Base-by-base conservation (phyloP, 225 moss, liverwort and hornwort species). In the Antitrichia curtipendula region DNA sequence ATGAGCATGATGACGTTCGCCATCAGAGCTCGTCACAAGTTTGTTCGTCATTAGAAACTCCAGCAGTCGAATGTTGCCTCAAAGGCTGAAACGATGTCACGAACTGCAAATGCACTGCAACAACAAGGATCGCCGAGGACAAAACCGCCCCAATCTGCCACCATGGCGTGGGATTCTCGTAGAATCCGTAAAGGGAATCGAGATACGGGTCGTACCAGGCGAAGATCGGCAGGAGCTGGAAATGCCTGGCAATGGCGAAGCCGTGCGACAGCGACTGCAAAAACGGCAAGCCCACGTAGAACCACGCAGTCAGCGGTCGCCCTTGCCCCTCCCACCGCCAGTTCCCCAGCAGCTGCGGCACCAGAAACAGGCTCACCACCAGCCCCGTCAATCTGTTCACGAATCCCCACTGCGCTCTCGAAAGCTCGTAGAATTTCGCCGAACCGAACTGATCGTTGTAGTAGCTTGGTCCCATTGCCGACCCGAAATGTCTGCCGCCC, bases 311-410 rank as follows among this genome's bases (percentile, higher is more conserved):
- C 85, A 91, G 16, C 5, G 85, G 89, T 3, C 87, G 87, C 56
- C 91, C 82, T 27, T 77, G 89, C 50, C 82, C 31, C 19, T 85
- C 64, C 91, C 89, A 91, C 47, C 52, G 62, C 81, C 12, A 41
- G 84, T 91, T 91, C 49, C 89, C 85, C 70, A 91, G 20, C 43
- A 91, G 19, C 82, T 90, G 89, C 59, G 91, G 91, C 81, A 89
- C 77, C 63, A 91, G 78, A 52, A 91, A 91, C 6, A 89, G 32
- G 81, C 72, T 89, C 76, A 91, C 84, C 79, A 70, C 59, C 76
- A 91, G 69, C 54, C 89, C 85, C n/a, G 87, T 81, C 85, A 89
- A 9, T 71, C 29, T 75, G 87, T 89, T 89, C 23, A 91, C 38
- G 10, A 78, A 21, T 2, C 68, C 36, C 87, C 85, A 87, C 10